Evolutionary conservation across 768 basidiomycete species (phyloP).

Genomic region (Mycena filopes): DNA sequence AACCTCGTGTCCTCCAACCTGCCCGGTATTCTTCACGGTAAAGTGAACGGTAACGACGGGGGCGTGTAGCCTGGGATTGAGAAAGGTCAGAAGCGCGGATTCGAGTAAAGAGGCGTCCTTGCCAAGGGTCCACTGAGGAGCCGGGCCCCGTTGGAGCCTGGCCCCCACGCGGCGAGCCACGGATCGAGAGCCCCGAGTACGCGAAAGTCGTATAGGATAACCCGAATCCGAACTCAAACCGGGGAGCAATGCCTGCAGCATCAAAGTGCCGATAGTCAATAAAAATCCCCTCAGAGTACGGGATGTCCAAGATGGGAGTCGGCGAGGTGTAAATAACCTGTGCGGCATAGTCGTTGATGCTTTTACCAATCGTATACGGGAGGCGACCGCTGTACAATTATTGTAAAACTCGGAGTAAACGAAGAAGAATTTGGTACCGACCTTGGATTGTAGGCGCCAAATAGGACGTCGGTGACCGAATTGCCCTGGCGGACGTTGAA

Average conservation of each 20-base stretch:
- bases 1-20: constrained; percentile 65
- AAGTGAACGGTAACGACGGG: constrained; percentile 63
- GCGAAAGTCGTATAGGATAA: constrained; percentile 68
- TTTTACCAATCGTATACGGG: constrained; percentile 66
- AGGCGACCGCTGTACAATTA: constrained; percentile 51
- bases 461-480: constrained; percentile 65
- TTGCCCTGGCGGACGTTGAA: constrained; percentile 52
- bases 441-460: constrained; percentile 69
- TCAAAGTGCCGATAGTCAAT: constrained; percentile 70
- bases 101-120: neutral
- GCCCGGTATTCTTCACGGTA: constrained; percentile 62
- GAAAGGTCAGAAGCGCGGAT: neutral
- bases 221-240: constrained; percentile 62
- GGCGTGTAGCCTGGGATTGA: constrained; percentile 56
- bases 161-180: constrained; percentile 52
- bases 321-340: constrained; percentile 54
- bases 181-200: constrained; percentile 55
- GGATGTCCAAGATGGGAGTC: constrained; percentile 54
- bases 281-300: constrained; percentile 67
- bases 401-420: neutral
- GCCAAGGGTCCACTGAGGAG: constrained; percentile 64
- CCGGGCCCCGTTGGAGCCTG: constrained; percentile 57
- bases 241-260: constrained; percentile 52
- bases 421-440: constrained; percentile 30
- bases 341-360: constrained; percentile 65